phyloP scores from a whole-genome alignment of 345 rosid genomes.

The Eucalyptus pumila region DNA sequence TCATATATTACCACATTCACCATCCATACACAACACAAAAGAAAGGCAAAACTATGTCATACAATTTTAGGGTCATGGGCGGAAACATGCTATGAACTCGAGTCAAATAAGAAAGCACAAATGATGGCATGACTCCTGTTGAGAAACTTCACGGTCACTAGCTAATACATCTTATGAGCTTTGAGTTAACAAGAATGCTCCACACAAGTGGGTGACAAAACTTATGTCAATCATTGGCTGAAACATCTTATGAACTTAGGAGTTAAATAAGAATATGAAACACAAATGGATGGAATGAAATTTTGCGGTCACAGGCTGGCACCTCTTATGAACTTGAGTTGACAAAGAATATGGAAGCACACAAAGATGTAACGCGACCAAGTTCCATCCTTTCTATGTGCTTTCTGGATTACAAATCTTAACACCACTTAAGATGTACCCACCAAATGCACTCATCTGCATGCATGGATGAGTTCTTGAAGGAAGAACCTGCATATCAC shows the following conservation, averaged over 20 bases:
- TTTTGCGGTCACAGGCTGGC: not conserved
- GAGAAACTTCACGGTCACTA: not conserved
- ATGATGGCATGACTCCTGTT: not conserved
- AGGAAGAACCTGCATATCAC: slow-evolving; percentile 55
- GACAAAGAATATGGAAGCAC: not conserved
- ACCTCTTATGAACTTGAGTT: not conserved
- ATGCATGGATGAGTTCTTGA: slow-evolving; percentile 89
- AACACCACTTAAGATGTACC: slow-evolving; percentile 79
- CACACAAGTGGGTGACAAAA: not conserved
- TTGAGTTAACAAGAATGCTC: not conserved
- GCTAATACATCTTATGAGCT: not conserved
- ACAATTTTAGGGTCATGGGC: not conserved
- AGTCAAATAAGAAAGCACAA: not conserved
- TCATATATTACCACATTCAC: not conserved
- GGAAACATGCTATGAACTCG: not conserved
- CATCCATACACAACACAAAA: not conserved
- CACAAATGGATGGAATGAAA: not conserved
- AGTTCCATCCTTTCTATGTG: not conserved
- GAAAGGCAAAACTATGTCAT: not conserved
- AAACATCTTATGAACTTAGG: not conserved
- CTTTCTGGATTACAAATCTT: slow-evolving; percentile 14
- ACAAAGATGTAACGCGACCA: not conserved
- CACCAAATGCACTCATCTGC: slow-evolving; percentile 88
- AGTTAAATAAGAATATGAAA: not conserved
- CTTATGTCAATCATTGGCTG: not conserved